These are phyloP conservation scores for Carpinus viminea DNA, from an alignment of 306 rosid genomes.

Conservation along the genomic window DNA sequence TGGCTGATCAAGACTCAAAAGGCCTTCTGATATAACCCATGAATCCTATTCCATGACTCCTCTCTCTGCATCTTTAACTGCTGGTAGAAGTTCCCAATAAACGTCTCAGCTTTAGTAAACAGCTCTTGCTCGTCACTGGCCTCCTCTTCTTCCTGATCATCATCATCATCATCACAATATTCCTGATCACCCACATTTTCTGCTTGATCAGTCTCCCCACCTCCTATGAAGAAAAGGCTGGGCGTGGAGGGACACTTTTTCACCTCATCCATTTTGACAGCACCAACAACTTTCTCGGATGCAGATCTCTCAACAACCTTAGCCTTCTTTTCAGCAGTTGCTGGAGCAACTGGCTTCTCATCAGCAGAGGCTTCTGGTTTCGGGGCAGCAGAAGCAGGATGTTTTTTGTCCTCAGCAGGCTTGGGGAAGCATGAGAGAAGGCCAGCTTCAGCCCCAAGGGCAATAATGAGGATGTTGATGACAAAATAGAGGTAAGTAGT, in stretches of 20 bases:
- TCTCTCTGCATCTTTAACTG: constrained; percentile 87
- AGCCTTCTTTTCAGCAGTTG: constrained; percentile 26
- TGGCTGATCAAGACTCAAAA: constrained; percentile 16
- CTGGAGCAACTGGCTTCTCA: constrained; percentile 6
- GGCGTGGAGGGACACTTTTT: constrained; percentile 60
- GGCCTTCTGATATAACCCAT: constrained; percentile 46
- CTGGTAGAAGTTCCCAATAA: constrained; percentile 75
- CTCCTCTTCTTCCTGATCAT: constrained; percentile 39
- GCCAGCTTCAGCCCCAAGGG: constrained; percentile 81
- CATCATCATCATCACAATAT: constrained; percentile 22
- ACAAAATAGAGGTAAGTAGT: constrained; percentile 61
- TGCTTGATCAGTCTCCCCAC: constrained; percentile 37
- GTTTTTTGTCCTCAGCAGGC: constrained; percentile 44
- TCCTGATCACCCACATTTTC: constrained; percentile 30
- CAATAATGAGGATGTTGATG: constrained; percentile 62
- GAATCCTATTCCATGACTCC: constrained; percentile 57
- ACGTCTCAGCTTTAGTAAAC: constrained; percentile 71
- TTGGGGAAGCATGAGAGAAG: constrained; percentile 51
- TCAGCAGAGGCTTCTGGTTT: constrained; percentile 25
- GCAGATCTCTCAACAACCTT: constrained; percentile 33
- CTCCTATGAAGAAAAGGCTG: constrained; percentile 61
- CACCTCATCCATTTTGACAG: constrained; percentile 32
- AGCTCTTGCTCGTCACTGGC: constrained; percentile 56
- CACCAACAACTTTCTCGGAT: constrained; percentile 36
- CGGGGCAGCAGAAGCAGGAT: constrained; percentile 11